A percentile compares a stretch with the other conserved stretches of the same genome.
Evolutionary conservation across 441 rosid species (phyloP).

Genomic region (Corymbia calophylla): DNA sequence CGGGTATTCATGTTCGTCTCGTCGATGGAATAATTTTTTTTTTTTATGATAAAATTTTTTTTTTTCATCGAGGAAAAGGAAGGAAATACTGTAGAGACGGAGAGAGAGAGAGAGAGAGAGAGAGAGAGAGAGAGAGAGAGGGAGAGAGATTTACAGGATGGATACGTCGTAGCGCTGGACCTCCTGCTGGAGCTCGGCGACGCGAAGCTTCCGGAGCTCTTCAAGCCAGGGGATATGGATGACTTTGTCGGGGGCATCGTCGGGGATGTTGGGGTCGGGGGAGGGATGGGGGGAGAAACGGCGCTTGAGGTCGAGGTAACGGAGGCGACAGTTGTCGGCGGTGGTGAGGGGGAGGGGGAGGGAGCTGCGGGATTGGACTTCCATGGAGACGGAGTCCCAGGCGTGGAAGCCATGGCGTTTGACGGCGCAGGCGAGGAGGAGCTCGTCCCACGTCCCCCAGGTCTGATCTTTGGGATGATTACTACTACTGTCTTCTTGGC

Average conservation of each 20-base stretch:
- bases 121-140: no score
- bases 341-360: constrained; percentile 23
- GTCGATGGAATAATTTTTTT: not conserved
- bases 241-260: not conserved
- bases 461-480: not conserved
- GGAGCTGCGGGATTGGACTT: constrained; percentile 38
- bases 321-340: constrained; percentile 32
- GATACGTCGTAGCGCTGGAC: constrained; percentile 50
- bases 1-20: not conserved
- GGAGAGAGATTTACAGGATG: constrained; percentile 30
- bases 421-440: constrained; percentile 60
- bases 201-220: constrained; percentile 48
- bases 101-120: not conserved
- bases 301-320: constrained; percentile 44
- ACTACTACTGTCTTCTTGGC: not conserved
- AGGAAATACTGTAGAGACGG: not conserved
- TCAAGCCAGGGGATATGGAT: constrained; percentile 52
- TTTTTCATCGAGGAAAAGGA: not conserved
- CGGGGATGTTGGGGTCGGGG: not conserved
- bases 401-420: constrained; percentile 49
- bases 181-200: constrained; percentile 55
- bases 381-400: constrained; percentile 60
- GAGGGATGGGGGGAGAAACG: constrained; percentile 20
- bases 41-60: not conserved
- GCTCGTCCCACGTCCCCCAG: constrained; percentile 76